phyloP scores from a whole-genome alignment of 345 rosid genomes.

The Salix suchowensis region DNA sequence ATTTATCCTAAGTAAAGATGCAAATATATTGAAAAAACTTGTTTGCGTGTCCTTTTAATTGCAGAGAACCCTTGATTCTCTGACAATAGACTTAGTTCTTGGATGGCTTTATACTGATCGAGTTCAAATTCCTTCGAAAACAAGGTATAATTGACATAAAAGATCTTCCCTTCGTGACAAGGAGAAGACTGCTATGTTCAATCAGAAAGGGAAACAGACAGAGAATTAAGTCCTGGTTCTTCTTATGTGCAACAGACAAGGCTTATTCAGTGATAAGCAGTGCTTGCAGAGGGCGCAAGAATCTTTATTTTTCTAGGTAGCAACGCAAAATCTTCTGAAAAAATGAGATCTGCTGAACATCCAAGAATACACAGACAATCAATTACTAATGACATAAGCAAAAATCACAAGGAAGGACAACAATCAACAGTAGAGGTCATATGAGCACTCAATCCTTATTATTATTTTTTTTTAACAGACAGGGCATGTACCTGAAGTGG shows the following conservation, averaged over 20 bases:
- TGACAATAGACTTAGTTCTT: neutral
- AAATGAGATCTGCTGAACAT: neutral
- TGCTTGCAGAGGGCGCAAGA: neutral
- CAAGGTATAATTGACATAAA: neutral
- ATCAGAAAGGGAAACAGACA: neutral
- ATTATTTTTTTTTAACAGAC: neutral
- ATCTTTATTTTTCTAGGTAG: neutral
- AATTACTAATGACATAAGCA: neutral
- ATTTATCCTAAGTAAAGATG: neutral
- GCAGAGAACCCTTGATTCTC: neutral
- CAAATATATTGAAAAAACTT: neutral
- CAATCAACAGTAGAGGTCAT: neutral
- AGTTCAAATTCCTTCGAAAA: neutral
- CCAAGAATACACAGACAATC: neutral
- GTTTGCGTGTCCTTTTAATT: neutral
- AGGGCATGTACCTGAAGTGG: conserved; percentile 25
- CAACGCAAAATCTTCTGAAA: neutral
- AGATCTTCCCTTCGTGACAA: neutral
- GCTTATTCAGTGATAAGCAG: neutral
- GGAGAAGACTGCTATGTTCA: neutral
- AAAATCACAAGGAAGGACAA: neutral
- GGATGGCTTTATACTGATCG: neutral
- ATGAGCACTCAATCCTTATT: neutral
- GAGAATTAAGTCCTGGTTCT: neutral
- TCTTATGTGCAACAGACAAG: neutral